Evolutionary conservation across 2,329 filamentous ascomycete genomes (phyloP).

Genomic region (Talaromyces sp.): DNA sequence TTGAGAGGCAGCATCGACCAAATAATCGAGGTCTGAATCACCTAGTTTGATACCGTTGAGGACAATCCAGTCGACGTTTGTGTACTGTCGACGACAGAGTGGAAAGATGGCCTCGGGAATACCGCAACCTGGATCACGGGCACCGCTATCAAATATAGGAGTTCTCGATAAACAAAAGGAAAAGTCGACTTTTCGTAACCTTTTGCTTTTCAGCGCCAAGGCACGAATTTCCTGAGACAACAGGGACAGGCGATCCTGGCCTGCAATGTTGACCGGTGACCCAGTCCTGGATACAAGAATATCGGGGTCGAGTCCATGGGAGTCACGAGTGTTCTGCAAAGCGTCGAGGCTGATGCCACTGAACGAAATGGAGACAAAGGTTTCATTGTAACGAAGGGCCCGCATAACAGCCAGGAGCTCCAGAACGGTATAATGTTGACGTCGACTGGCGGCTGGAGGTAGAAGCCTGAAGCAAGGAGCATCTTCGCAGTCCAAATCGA

Average conservation of each 20-base stretch:
- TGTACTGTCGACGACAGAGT: slow-evolving; percentile 61
- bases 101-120: slow-evolving; percentile 67
- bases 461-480: slow-evolving; percentile 63
- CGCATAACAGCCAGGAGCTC: slow-evolving; percentile 68
- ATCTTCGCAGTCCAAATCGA: slow-evolving; percentile 61
- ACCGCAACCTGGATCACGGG: slow-evolving; percentile 61
- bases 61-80: slow-evolving; percentile 67
- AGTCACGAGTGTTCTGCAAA: slow-evolving; percentile 59
- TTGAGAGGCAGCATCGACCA: slow-evolving; percentile 65
- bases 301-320: slow-evolving; percentile 58
- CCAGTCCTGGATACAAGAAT: slow-evolving; percentile 59
- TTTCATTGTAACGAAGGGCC: slow-evolving; percentile 66
- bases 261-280: slow-evolving; percentile 48
- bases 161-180: slow-evolving; percentile 56
- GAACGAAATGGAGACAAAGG: slow-evolving; percentile 65
- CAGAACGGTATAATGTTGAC: slow-evolving; percentile 53
- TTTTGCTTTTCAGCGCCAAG: slow-evolving; percentile 61
- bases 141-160: slow-evolving; percentile 45
- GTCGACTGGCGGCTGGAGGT: slow-evolving; percentile 46
- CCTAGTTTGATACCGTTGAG: slow-evolving; percentile 66
- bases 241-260: slow-evolving; percentile 53
- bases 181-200: slow-evolving; percentile 62
- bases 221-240: slow-evolving; percentile 66
- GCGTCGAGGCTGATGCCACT: slow-evolving; percentile 59
- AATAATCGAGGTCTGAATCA: slow-evolving; percentile 63